Conservation (phyloP, 257 asterid species). For the Osmanthus fragrans region DNA sequence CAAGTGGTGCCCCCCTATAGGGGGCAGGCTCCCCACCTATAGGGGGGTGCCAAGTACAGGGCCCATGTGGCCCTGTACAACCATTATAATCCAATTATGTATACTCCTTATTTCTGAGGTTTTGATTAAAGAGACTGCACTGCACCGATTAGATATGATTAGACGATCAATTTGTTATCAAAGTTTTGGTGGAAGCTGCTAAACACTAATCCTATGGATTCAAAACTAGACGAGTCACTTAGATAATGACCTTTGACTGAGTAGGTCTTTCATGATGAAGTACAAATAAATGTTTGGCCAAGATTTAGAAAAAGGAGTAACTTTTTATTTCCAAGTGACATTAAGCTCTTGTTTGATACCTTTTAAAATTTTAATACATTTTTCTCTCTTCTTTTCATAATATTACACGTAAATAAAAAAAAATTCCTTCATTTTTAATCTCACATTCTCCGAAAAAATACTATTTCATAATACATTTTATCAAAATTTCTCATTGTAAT, state of each 20-base stretch:
- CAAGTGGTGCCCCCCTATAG: too few relatives aligned
- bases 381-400: too few relatives aligned
- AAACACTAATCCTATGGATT: neutral
- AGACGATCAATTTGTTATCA: neutral
- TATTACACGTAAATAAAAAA: too few relatives aligned
- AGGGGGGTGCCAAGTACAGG: too few relatives aligned
- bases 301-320: neutral
- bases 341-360: too few relatives aligned
- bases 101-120: neutral
- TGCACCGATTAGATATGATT: neutral
- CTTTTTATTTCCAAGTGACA: neutral
- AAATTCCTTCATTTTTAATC: too few relatives aligned
- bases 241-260: neutral
- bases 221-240: slow-evolving; percentile 7
- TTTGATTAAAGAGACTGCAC: neutral
- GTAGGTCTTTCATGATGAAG: neutral
- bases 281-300: neutral
- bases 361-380: too few relatives aligned
- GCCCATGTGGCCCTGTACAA: too few relatives aligned
- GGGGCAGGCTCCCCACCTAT: too few relatives aligned
- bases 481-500: too few relatives aligned
- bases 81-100: neutral
- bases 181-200: neutral
- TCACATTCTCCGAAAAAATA: too few relatives aligned
- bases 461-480: too few relatives aligned